A percentile compares a stretch with the other conserved stretches of the same genome.
Conservation (phyloP, 2,329 filamentous ascomycete genomes). For the Fusarium xyrophilum region DNA sequence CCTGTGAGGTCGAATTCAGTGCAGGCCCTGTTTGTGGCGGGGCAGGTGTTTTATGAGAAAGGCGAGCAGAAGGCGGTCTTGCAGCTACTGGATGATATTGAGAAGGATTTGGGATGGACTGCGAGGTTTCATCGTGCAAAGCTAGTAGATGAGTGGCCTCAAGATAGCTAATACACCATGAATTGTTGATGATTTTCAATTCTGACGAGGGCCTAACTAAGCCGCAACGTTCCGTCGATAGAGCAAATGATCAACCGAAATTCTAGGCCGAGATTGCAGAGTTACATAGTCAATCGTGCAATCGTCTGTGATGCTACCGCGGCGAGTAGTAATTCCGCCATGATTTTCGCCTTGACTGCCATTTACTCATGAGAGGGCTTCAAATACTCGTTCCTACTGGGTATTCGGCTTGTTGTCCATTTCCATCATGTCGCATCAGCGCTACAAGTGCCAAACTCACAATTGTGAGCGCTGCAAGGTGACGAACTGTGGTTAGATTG, state of each 20-base stretch:
- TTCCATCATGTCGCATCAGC: background rate
- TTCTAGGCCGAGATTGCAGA: background rate
- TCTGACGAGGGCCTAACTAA: background rate
- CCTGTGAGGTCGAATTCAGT: slow-evolving; percentile 32
- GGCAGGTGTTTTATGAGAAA: slow-evolving; percentile 50
- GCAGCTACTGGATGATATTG: slow-evolving; percentile 62
- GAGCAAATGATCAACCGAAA: background rate
- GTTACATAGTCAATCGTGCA: background rate
- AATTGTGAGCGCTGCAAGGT: background rate
- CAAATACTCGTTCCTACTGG: background rate
- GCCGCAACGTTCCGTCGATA: background rate
- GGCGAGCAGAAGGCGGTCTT: slow-evolving; percentile 63
- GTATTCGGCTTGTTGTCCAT: slow-evolving; percentile 3
- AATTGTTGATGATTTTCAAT: no score
- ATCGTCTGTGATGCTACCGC: background rate
- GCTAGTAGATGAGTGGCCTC: slow-evolving; percentile 30
- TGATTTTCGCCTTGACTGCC: background rate
- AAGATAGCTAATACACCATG: background rate
- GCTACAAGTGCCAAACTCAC: background rate
- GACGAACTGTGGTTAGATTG: background rate
- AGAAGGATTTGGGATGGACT: slow-evolving; percentile 69
- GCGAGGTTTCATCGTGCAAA: slow-evolving; percentile 47
- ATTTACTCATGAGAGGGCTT: background rate
- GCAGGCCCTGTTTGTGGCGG: slow-evolving; percentile 35
- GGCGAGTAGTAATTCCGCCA: background rate